These are phyloP conservation scores for Cornus controversa DNA, from an alignment of 148 eudicot genomes.

Conservation along the genomic window DNA sequence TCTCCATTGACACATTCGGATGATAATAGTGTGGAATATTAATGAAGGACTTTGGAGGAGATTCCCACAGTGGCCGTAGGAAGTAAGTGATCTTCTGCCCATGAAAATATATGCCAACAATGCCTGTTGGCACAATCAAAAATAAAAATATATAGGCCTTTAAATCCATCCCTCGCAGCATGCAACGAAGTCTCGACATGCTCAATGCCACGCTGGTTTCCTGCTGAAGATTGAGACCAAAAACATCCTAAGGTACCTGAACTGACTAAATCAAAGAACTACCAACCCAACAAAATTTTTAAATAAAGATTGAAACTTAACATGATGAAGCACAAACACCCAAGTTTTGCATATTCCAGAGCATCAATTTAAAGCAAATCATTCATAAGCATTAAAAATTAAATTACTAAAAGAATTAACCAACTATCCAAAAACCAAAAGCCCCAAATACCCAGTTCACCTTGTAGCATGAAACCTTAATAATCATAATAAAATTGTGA, in stretches of 20 bases:
- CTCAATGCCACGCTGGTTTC: constrained; percentile 22
- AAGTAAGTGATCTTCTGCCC: constrained; percentile 58
- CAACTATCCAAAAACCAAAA: not conserved
- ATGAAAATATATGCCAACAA: constrained; percentile 41
- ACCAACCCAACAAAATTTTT: not conserved
- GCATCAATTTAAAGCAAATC: not conserved
- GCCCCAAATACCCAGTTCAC: not conserved
- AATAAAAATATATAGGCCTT: constrained; percentile 28
- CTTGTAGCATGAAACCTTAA: not conserved
- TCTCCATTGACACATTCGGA: constrained; percentile 43
- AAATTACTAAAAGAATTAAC: not conserved
- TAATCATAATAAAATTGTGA: not conserved
- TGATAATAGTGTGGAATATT: constrained; percentile 48
- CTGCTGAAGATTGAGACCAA: constrained; percentile 25
- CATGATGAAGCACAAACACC: not conserved
- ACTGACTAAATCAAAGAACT: not conserved
- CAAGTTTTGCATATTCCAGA: not conserved
- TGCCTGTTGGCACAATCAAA: constrained; percentile 31
- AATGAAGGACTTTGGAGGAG: constrained; percentile 54
- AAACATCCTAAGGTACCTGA: not conserved
- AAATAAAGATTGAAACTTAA: not conserved
- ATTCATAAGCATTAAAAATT: not conserved
- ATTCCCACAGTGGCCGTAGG: constrained; percentile 54
- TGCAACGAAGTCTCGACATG: constrained; percentile 43
- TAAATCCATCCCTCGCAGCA: constrained; percentile 37